A percentile compares a stretch with the other conserved stretches of the same genome.
phyloP scores from a whole-genome alignment of 441 rosid species.

The Erodium trifolium region DNA sequence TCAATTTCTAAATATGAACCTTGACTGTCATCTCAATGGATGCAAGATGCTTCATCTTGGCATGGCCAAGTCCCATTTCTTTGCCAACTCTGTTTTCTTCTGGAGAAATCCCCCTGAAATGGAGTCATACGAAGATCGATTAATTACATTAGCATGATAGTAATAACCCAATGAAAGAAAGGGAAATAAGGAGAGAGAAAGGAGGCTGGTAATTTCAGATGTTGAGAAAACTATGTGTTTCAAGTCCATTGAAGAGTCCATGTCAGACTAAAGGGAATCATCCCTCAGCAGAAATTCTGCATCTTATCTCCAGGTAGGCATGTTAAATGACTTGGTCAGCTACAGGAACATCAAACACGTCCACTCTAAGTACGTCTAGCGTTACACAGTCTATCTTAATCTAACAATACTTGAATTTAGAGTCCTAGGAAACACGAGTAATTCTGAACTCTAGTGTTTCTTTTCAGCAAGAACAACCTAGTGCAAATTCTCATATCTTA shows the following conservation, averaged over 20 bases:
- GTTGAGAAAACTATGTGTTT: not conserved
- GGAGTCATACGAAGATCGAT: not conserved
- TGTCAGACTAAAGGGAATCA: not conserved
- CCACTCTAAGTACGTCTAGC: not conserved
- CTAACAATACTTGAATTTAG: not conserved
- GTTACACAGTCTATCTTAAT: not conserved
- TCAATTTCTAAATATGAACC: not conserved
- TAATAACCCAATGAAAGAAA: slow-evolving; percentile 3
- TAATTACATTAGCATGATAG: not conserved
- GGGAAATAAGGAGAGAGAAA: not conserved
- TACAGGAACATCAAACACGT: not conserved
- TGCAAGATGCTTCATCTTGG: slow-evolving; percentile 7
- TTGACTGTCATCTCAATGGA: not conserved
- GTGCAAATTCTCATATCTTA: not conserved
- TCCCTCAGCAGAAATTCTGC: not conserved
- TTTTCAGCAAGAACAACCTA: not conserved
- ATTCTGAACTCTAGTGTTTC: not conserved
- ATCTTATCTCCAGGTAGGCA: too few species aligned
- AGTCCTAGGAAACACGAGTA: not conserved
- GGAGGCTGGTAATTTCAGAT: not conserved
- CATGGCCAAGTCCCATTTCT: slow-evolving; percentile 2
- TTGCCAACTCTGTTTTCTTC: not conserved
- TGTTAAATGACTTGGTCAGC: not conserved
- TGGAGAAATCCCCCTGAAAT: slow-evolving; percentile 7
- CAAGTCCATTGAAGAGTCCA: not conserved